phyloP scores from a whole-genome alignment of 1,139 yeast genomes.

The Diutina neorugosa region DNA sequence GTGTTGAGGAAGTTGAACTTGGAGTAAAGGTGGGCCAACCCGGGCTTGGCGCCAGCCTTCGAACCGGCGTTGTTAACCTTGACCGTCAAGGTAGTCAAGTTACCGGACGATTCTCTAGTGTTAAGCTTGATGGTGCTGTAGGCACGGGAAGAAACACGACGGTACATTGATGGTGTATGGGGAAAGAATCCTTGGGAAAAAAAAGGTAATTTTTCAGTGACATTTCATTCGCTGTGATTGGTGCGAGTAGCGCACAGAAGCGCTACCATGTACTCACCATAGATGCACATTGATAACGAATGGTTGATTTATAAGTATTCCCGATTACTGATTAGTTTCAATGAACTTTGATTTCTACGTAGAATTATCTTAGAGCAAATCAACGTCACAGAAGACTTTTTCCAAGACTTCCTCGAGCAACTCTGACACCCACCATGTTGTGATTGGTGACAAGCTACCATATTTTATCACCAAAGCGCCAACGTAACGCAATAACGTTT shows the following conservation, averaged over 20 bases:
- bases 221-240: slow-evolving; percentile 3
- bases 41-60: slow-evolving; percentile 58
- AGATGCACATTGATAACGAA: neutral
- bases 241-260: slow-evolving; percentile 1
- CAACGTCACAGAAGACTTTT: too few species aligned
- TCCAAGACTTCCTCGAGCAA: too few species aligned
- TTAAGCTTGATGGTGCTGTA: slow-evolving; percentile 38
- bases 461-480: too few species aligned
- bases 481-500: too few species aligned
- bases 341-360: too few species aligned
- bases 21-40: slow-evolving; percentile 77
- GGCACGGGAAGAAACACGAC: slow-evolving; percentile 34
- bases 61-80: slow-evolving; percentile 78
- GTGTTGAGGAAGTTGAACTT: slow-evolving; percentile 83
- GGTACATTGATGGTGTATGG: slow-evolving; percentile 18
- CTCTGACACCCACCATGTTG: too few species aligned
- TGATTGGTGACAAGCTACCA: too few species aligned
- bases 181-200: neutral
- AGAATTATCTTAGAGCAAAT: too few species aligned
- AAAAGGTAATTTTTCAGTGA: neutral
- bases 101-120: slow-evolving; percentile 41
- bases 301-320: neutral
- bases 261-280: neutral
- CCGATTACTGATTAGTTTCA: too few species aligned
- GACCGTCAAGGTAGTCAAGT: slow-evolving; percentile 58